Percentiles rank a stretch among this genome's conserved stretches.
Evolutionary conservation across 805 yeast species (phyloP).

Genomic region (Suhomyces faveliae): DNA sequence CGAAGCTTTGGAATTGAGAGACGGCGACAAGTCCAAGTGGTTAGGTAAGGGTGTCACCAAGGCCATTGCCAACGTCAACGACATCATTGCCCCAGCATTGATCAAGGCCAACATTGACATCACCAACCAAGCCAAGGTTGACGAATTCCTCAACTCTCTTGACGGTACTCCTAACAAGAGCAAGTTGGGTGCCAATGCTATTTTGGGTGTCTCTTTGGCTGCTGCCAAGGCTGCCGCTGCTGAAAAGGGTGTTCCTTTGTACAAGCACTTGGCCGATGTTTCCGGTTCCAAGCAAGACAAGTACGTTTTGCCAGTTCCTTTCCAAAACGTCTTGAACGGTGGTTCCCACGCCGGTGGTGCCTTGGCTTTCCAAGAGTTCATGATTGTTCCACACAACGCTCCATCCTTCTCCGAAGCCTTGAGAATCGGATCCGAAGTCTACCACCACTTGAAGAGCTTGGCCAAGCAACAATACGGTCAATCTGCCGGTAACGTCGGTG

Average conservation of each 20-base stretch:
- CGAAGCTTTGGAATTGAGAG: conserved; percentile 98
- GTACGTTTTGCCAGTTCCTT: conserved; percentile 96
- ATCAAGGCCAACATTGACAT: conserved; percentile 79
- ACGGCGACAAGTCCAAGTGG: conserved; percentile 97
- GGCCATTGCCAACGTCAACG: conserved; percentile 96
- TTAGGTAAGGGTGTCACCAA: conserved; percentile 97
- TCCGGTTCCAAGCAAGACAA: conserved; percentile 72
- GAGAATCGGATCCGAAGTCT: conserved; percentile 96
- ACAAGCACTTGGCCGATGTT: conserved; percentile 83
- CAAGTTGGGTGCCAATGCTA: conserved; percentile 98
- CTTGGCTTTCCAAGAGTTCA: conserved; percentile 98
- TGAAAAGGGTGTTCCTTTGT: conserved; percentile 88
- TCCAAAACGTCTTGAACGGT: conserved; percentile 99
- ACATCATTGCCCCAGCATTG: conserved; percentile 91
- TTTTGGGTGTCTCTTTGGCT: conserved; percentile 96
- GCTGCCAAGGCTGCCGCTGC: conserved; percentile 99
- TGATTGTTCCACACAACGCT: conserved; percentile 96
- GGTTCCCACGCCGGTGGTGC: conserved; percentile 99
- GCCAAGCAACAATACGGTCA: conserved; percentile 96
- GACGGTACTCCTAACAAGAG: conserved; percentile 98
- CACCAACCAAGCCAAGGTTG: conserved; percentile 81
- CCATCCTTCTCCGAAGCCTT: conserved; percentile 89
- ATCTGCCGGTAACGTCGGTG: conserved; percentile 99
- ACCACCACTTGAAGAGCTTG: conserved; percentile 91
- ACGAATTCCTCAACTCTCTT: conserved; percentile 77